phyloP scores from a whole-genome alignment of 306 rosid genomes.

The Quercus robur region DNA sequence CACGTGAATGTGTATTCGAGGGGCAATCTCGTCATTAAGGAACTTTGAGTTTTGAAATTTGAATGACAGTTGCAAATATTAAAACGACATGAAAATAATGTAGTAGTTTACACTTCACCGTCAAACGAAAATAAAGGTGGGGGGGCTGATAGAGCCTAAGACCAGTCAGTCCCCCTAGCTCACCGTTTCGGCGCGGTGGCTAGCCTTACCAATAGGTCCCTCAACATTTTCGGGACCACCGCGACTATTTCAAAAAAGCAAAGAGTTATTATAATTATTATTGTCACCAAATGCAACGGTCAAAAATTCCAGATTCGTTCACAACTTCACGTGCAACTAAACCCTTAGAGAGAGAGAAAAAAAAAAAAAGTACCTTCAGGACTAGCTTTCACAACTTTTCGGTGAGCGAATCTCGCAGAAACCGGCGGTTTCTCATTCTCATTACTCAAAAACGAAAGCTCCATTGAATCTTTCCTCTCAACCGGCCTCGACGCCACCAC shows the following conservation, averaged over 20 bases:
- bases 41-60: not conserved
- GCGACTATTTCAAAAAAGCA: too few species aligned
- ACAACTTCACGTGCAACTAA: too few species aligned
- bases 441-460: slow-evolving; percentile 27
- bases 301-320: not conserved
- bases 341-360: not conserved
- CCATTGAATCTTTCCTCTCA: slow-evolving; percentile 46
- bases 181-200: too few species aligned
- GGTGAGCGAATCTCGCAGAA: slow-evolving; percentile 54
- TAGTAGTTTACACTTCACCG: too few species aligned
- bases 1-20: too few species aligned
- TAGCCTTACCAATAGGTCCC: too few species aligned
- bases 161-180: too few species aligned
- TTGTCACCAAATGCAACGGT: not conserved
- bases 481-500: slow-evolving; percentile 22
- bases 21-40: not conserved
- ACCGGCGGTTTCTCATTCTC: slow-evolving; percentile 68
- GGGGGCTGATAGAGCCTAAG: too few species aligned
- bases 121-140: too few species aligned
- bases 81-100: too few species aligned
- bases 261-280: too few species aligned
- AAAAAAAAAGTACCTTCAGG: slow-evolving; percentile 53
- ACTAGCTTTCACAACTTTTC: slow-evolving; percentile 51
- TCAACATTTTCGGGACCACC: too few species aligned
- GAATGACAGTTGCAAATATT: not conserved